Evolutionary conservation across 805 yeast genomes (phyloP).

Genomic region (Ogataea saltuana): DNA sequence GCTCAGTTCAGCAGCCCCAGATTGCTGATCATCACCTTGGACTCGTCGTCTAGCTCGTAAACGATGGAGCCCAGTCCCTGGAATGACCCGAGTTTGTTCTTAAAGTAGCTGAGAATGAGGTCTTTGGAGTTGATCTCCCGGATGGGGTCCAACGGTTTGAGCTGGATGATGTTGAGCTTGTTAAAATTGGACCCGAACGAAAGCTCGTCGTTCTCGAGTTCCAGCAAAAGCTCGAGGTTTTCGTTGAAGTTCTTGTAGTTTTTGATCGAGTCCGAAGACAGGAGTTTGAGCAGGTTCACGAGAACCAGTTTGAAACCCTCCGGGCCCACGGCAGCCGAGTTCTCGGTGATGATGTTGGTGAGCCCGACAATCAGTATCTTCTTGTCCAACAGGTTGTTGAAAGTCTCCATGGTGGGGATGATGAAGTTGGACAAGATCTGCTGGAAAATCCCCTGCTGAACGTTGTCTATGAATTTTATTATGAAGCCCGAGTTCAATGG

Average conservation of each 20-base stretch:
- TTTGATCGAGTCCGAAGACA: constrained; percentile 37
- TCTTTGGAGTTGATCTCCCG: constrained; percentile 43
- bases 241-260: constrained; percentile 38
- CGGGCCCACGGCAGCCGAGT: constrained; percentile 41
- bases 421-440: constrained; percentile 52
- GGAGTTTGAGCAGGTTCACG: constrained; percentile 41
- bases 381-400: constrained; percentile 43
- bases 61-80: constrained; percentile 17
- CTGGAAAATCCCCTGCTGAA: constrained; percentile 61
- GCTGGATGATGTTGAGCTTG: constrained; percentile 62
- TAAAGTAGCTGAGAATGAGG: constrained; percentile 38
- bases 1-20: constrained; percentile 21
- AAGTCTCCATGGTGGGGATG: constrained; percentile 47
- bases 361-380: constrained; percentile 52
- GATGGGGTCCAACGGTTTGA: constrained; percentile 69
- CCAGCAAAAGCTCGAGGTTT: constrained; percentile 52
- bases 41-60: constrained; percentile 21
- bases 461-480: constrained; percentile 66
- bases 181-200: constrained; percentile 88
- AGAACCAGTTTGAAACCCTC: constrained; percentile 44
- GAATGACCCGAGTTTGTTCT: constrained; percentile 24
- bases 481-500: constrained; percentile 45
- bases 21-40: constrained; percentile 14
- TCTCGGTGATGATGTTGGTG: constrained; percentile 43
- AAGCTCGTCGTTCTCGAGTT: constrained; percentile 55